Evolutionary conservation across 164 flowering plant genomes (phyloP), one percentile per base, ranked within the genome.

Genomic region (Pachysandra terminalis): DNA sequence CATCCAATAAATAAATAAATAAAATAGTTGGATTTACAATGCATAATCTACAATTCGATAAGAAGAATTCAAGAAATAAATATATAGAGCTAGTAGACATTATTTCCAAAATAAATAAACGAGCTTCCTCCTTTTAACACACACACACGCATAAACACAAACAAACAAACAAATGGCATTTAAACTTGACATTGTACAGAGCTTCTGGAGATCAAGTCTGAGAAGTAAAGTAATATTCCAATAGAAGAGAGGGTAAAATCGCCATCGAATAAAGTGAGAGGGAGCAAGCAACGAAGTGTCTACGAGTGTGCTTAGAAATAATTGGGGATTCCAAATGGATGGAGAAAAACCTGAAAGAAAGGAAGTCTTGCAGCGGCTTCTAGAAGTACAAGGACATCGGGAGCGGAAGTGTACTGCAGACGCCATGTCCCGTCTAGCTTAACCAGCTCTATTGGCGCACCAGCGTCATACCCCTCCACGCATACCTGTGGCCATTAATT

Each of bases 401-500:
- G 79, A 22, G 98, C 97, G 48, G 98, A 91, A 19, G 98, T 91
- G 58, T 94, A 94, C 80, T 91, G 91, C 78, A 94, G 77, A 22
- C 97, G 91, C 98, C 98, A 91, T n/a, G 97, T 89, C n/a, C 97
- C 98, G 62, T 94, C 90, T 79, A 94, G 72, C 75, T 76, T 72
- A 52, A 16, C 77, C 69, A 91, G 59, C 54, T 89, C 82, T 59
- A 94, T 76, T 9, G 83, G 78, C 14, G 68, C 71, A 45, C 92
- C 90, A 12, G 83, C 82, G 70, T 81, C 87, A 64, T 73, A 85
- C 12, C 84, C 75, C 64, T 93, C 97, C 61, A 93, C 88, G 32
- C 58, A 65, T 49, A 93, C 96, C 96, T 89, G 70, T 7, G 37
- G 37, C 37, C 37, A 32, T 32, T 32, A n/a, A n/a, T n/a, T n/a